Percentiles rank a stretch among this genome's conserved stretches.
Conservation (phyloP, 768 basidiomycete species). For the Exsudoporus frostii region DNA sequence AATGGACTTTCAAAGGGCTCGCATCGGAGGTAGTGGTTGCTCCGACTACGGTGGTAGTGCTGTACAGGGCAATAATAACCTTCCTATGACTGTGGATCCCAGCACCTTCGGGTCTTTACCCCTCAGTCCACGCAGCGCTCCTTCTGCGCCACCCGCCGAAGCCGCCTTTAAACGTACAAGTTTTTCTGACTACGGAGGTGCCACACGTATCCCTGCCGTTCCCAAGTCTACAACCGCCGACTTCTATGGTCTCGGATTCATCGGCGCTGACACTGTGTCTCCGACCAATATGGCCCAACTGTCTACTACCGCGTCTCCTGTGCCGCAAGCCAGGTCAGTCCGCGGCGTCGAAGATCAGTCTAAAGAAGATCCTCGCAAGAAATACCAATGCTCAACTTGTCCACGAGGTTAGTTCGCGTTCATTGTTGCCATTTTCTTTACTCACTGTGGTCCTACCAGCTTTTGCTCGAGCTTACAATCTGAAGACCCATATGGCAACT, state of each 20-base stretch:
- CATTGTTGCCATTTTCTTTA: neutral
- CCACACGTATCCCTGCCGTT: slow-evolving; percentile 45
- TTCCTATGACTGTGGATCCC: slow-evolving; percentile 46
- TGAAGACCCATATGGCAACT: slow-evolving; percentile 94
- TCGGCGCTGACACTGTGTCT: slow-evolving; percentile 44
- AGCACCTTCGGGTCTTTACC: slow-evolving; percentile 57
- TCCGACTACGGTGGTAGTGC: slow-evolving; percentile 52
- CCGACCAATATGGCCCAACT: slow-evolving; percentile 54
- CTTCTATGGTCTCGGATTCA: slow-evolving; percentile 40
- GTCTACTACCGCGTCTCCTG: slow-evolving; percentile 41
- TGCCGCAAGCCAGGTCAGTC: slow-evolving; percentile 37
- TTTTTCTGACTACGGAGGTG: slow-evolving; percentile 66
- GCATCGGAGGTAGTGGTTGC: slow-evolving; percentile 44
- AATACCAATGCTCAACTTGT: slow-evolving; percentile 73
- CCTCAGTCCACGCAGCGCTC: slow-evolving; percentile 54
- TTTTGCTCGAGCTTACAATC: slow-evolving; percentile 90
- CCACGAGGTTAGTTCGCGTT: slow-evolving; percentile 53
- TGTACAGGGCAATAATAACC: slow-evolving; percentile 37
- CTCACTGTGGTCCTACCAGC: slow-evolving; percentile 41
- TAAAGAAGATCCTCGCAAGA: slow-evolving; percentile 68
- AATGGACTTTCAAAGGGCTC: slow-evolving; percentile 68
- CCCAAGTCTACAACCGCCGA: slow-evolving; percentile 50
- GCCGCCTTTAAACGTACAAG: slow-evolving; percentile 42
- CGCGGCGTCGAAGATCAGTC: slow-evolving; percentile 40
- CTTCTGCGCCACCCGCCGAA: slow-evolving; percentile 33